Conservation (phyloP, 2,329 filamentous ascomycete species). For the Aspergillus terreus region DNA sequence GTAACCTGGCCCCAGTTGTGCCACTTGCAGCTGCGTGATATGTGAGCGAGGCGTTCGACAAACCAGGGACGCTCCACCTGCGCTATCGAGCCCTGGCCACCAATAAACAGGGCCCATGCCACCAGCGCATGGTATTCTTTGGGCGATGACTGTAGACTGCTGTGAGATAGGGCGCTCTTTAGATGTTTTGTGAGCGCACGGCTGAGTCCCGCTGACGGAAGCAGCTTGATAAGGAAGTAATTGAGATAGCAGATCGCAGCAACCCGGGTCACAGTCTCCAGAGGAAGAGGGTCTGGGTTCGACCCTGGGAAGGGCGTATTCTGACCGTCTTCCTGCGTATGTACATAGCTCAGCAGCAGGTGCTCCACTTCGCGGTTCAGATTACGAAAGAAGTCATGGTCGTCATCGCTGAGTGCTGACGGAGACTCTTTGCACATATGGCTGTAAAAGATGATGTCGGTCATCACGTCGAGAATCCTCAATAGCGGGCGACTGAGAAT, state of each 20-base stretch:
- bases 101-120: constrained; percentile 32
- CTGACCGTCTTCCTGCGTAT: constrained; percentile 8
- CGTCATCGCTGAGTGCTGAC: constrained; percentile 17
- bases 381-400: constrained; percentile 31
- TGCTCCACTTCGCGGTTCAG: constrained; percentile 35
- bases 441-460: constrained; percentile 32
- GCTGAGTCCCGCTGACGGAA: constrained; percentile 30
- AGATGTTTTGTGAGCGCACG: constrained; percentile 31
- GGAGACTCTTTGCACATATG: constrained; percentile 22
- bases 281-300: constrained; percentile 16
- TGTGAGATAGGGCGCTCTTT: constrained; percentile 16
- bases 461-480: constrained; percentile 22
- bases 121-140: constrained; percentile 22
- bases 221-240: constrained; percentile 30
- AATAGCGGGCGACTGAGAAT: constrained; percentile 27
- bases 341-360: constrained; percentile 37
- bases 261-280: constrained; percentile 29
- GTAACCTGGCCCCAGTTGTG: constrained; percentile 27
- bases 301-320: neutral
- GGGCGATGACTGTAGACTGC: constrained; percentile 8
- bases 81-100: constrained; percentile 27
- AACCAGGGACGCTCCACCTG: constrained; percentile 30
- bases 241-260: constrained; percentile 31
- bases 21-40: constrained; percentile 28
- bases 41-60: constrained; percentile 22